Conservation (phyloP, 306 rosid species). For the Dryas drummondii region DNA sequence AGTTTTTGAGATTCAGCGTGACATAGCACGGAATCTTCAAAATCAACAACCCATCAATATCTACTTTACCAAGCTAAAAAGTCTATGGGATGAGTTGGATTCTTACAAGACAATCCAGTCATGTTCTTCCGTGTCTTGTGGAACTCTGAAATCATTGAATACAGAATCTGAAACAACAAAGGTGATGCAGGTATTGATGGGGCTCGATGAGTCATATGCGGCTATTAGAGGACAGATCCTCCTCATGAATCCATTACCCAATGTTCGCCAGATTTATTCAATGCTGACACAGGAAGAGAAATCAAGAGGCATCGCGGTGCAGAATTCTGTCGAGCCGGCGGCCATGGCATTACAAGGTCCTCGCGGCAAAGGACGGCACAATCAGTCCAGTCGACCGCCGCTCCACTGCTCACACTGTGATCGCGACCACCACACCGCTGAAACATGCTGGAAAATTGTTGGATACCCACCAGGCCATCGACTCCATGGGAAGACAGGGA, state of each 20-base stretch:
- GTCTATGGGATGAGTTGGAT: neutral
- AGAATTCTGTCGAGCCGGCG: neutral
- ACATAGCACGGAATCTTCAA: neutral
- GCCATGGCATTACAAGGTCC: neutral
- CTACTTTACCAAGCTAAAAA: neutral
- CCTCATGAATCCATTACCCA: no score
- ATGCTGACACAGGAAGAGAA: neutral
- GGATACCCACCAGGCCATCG: neutral
- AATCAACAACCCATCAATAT: neutral
- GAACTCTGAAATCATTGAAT: no score
- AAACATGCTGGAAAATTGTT: neutral
- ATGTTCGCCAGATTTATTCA: neutral
- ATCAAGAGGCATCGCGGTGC: neutral
- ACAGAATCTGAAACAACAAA: no score
- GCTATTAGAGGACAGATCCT: neutral
- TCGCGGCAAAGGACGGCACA: no score
- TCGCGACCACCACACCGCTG: neutral
- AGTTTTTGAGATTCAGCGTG: constrained; percentile 8
- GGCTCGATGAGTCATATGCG: neutral
- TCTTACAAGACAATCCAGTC: neutral
- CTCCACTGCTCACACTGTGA: neutral
- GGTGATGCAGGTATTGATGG: neutral
- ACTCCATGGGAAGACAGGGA: neutral
- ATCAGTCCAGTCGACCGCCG: no score
- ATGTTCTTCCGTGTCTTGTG: neutral